A percentile compares a stretch with the other conserved stretches of the same genome.
phyloP scores from a whole-genome alignment of 257 asterid species.

The Rhazya stricta region DNA sequence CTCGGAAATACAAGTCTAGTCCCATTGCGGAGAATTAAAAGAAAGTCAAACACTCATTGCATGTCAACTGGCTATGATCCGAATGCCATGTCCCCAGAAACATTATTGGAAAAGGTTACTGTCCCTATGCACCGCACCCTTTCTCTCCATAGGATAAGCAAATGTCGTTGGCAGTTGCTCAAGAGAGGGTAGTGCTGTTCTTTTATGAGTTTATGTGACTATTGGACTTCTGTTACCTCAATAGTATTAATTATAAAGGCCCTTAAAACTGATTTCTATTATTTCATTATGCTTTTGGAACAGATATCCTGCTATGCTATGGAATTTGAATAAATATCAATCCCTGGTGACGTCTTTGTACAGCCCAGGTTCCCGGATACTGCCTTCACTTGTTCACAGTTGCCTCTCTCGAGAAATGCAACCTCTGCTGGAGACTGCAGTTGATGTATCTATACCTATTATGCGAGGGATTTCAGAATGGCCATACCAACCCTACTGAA shows the following conservation, averaged over 20 bases:
- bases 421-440: background rate
- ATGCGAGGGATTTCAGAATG: slow-evolving; percentile 8
- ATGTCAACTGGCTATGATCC: background rate
- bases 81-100: background rate
- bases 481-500: background rate
- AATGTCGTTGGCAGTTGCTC: background rate
- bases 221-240: background rate
- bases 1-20: slow-evolving; percentile 37
- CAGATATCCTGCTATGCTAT: background rate
- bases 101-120: background rate
- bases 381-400: slow-evolving; percentile 9
- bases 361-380: background rate
- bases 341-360: background rate
- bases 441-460: background rate
- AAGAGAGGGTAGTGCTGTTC: background rate
- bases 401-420: background rate
- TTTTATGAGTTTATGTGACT: background rate
- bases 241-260: background rate
- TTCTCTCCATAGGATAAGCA: background rate
- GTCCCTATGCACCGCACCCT: background rate
- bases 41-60: slow-evolving; percentile 5
- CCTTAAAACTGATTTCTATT: background rate
- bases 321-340: background rate
- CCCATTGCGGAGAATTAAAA: slow-evolving; percentile 31
- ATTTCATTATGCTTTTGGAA: background rate